Evolutionary conservation across 495 filamentous ascomycete genomes (phyloP).

Genomic region (Aspergillus ostianus): DNA sequence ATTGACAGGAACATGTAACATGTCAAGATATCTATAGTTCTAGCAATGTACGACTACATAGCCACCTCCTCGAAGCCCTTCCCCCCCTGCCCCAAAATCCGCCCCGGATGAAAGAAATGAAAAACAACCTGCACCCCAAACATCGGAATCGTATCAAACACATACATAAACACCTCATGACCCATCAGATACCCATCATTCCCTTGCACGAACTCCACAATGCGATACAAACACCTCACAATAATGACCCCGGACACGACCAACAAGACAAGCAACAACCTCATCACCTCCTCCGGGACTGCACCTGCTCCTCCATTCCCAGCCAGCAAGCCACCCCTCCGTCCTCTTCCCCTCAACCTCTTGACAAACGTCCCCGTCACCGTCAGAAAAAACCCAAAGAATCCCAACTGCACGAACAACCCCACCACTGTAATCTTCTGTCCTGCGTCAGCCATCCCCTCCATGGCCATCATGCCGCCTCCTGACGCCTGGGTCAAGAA

Average conservation of each 20-base stretch:
- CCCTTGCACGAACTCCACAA: background rate
- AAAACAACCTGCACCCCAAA: slow-evolving; percentile 23
- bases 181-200: slow-evolving; percentile 19
- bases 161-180: slow-evolving; percentile 29
- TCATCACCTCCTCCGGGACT: no score
- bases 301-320: no score
- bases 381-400: slow-evolving; percentile 26
- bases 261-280: slow-evolving; percentile 16
- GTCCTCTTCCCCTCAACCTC: no score
- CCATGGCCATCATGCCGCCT: slow-evolving; percentile 16
- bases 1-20: no score
- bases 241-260: slow-evolving; percentile 8
- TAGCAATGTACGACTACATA: no score
- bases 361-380: no score
- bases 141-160: slow-evolving; percentile 28
- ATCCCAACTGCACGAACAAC: slow-evolving; percentile 25
- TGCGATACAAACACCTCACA: background rate
- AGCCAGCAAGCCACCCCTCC: no score
- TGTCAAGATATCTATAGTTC: no score
- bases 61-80: no score
- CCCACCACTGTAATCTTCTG: slow-evolving; percentile 29
- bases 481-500: slow-evolving; percentile 24
- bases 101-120: slow-evolving; percentile 19
- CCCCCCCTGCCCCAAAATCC: background rate
- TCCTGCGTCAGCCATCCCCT: slow-evolving; percentile 11